Conservation (phyloP, 2,329 filamentous ascomycete genomes). For the Seiridium unicorne region DNA sequence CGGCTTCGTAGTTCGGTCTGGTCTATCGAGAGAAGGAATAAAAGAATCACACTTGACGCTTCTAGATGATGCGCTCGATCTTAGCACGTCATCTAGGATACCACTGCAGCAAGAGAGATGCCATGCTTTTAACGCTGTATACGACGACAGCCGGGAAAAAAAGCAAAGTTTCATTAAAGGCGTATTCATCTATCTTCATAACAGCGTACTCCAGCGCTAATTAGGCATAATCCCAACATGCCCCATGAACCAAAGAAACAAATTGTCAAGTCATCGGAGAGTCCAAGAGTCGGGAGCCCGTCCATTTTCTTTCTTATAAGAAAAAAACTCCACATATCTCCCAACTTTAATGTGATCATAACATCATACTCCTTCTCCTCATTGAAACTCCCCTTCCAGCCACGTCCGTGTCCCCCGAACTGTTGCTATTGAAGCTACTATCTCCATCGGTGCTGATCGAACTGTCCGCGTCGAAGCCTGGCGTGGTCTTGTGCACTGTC, state of each 20-base stretch:
- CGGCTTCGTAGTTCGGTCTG: constrained; percentile 42
- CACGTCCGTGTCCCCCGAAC: constrained; percentile 23
- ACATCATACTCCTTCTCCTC: constrained; percentile 59
- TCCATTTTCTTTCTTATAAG: constrained; percentile 5
- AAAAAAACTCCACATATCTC: not conserved
- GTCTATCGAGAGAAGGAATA: not conserved
- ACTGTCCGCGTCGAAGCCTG: constrained; percentile 19
- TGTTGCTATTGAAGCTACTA: constrained; percentile 27
- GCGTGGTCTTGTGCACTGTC: constrained; percentile 33
- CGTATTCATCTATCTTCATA: constrained; percentile 14
- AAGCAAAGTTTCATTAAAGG: constrained; percentile 13
- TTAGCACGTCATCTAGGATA: too few relatives aligned
- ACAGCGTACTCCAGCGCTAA: constrained; percentile 23
- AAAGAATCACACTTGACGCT: not conserved
- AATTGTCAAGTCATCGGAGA: constrained; percentile 10
- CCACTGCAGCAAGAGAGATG: too few relatives aligned
- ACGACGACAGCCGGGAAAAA: not conserved
- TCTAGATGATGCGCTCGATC: too few relatives aligned
- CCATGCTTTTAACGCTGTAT: too few relatives aligned
- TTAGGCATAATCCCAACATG: constrained; percentile 2
- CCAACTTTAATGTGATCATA: constrained; percentile 36
- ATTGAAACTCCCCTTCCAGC: constrained; percentile 26
- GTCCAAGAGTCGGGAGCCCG: constrained; percentile 6
- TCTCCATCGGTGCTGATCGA: constrained; percentile 27
- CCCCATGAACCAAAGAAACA: constrained; percentile 5